Evolutionary conservation across 2,329 filamentous ascomycete genomes (phyloP), one percentile per base, ranked within the genome.

Genomic region (Colletotrichum sp.): DNA sequence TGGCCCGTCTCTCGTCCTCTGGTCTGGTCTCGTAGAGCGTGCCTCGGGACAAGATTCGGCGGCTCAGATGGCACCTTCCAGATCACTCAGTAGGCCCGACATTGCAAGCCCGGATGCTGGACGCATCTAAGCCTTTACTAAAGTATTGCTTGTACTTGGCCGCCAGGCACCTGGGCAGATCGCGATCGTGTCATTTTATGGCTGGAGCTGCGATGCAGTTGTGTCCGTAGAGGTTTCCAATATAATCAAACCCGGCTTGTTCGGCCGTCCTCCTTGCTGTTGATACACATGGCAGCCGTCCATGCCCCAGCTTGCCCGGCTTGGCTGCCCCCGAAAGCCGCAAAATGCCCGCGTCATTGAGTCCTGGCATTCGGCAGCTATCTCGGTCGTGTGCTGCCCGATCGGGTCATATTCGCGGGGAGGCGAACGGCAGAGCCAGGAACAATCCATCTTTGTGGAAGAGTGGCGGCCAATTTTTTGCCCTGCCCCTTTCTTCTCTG

Each of bases 291-390:
- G 34, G 34, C 21, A 52, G 39, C 36, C 24, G 49, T 57, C 65
- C 65, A 26, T 72, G 24, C 71, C n/a, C 8, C 21, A 32, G 26
- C 15, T 36, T 16, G 52, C n/a, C 72, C 62, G 70, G 34, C 59
- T 49, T 59, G 71, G 49, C 49, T 55, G 44, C 34, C n/a, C 44
- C 57, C 44, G 64, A 68, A 68, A 21, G 59, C 44, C 32, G 64
- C 73, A 68, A 55, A 72, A 44, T 75, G 57, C 70, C 64, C 64
- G 64, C 70, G 59, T 73, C 69, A 36, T 76, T 44, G 26, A 76
- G 32, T n/a, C n/a, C 44, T 28, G 28, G 16, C 57, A 21, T 7
- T 28, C 60, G 72, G 49, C 28, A 32, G 62, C 39, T 26, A 34
- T 60, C 52, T 67, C 39, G 62, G 69, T 32, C 15, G 68, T 62